A percentile compares a stretch with the other conserved stretches of the same genome.
Conservation (phyloP, 1,284 basidiomycete genomes). For the Athelia sp. region DNA sequence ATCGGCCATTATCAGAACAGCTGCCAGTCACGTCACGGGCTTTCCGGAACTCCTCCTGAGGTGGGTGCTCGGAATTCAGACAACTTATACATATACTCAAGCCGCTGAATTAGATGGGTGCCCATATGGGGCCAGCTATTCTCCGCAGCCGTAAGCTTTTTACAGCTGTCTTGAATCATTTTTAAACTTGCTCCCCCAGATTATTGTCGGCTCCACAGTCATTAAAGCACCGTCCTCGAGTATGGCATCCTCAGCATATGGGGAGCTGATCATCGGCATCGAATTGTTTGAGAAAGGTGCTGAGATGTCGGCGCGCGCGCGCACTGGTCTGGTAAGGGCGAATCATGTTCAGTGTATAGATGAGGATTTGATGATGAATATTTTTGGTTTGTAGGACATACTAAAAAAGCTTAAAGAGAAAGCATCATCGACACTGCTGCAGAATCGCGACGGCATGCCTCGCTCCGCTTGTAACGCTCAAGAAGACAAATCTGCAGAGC, state of each 20-base stretch:
- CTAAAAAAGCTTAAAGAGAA: conserved; percentile 42
- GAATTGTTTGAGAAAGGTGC: conserved; percentile 51
- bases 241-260: conserved; percentile 52
- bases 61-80: conserved; percentile 38
- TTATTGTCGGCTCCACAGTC: conserved; percentile 53
- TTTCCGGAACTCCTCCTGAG: conserved; percentile 48
- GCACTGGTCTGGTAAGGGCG: conserved; percentile 41
- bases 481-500: conserved; percentile 54
- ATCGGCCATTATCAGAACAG: conserved; percentile 52
- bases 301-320: conserved; percentile 39
- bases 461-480: conserved; percentile 16
- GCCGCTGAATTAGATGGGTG: conserved; percentile 44
- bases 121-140: conserved; percentile 50
- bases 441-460: conserved; percentile 32
- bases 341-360: too few relatives aligned
- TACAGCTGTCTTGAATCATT: not conserved
- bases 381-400: conserved; percentile 37
- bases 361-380: not conserved
- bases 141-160: conserved; percentile 42
- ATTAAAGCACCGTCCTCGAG: conserved; percentile 53
- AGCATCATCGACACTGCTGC: conserved; percentile 43
- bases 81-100: not conserved
- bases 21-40: conserved; percentile 42
- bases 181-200: conserved; percentile 25
- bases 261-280: conserved; percentile 49